phyloP scores from a whole-genome alignment of 768 basidiomycete genomes.

The Boletus patriciae region DNA sequence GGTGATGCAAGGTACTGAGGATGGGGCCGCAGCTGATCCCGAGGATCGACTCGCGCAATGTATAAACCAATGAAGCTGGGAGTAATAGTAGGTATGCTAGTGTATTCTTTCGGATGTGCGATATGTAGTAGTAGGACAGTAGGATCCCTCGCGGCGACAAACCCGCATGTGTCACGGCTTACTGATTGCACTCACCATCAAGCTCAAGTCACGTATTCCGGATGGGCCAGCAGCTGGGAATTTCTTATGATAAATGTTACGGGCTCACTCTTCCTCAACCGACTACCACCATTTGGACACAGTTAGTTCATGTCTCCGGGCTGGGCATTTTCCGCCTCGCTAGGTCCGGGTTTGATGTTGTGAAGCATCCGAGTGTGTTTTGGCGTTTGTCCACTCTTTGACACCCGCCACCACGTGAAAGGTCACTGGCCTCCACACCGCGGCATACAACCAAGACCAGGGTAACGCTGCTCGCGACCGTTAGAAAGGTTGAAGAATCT shows the following conservation, averaged over 20 bases:
- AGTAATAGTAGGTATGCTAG: not conserved
- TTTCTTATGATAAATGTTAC: constrained; percentile 29
- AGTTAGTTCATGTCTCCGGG: constrained; percentile 22
- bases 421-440: constrained; percentile 22
- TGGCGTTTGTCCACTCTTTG: constrained; percentile 25
- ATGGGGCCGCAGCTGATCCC: constrained; percentile 24
- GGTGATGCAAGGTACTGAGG: constrained; percentile 24
- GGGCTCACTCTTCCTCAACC: constrained; percentile 22
- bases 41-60: constrained; percentile 28
- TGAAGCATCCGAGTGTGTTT: constrained; percentile 29
- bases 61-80: constrained; percentile 28
- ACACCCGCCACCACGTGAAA: constrained; percentile 33
- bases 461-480: constrained; percentile 14
- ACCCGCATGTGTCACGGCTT: constrained; percentile 6
- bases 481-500: constrained; percentile 25
- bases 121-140: not conserved
- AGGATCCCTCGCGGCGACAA: not conserved
- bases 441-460: constrained; percentile 25
- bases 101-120: not conserved
- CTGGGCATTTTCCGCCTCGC: constrained; percentile 15
- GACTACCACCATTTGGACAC: constrained; percentile 20
- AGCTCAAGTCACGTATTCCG: not conserved
- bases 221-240: constrained; percentile 20
- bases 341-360: constrained; percentile 30
- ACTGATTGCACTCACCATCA: constrained; percentile 4